A percentile compares a stretch with the other conserved stretches of the same genome.
phyloP scores from a whole-genome alignment of 257 asterid species.

The Solanum gandarillasii region DNA sequence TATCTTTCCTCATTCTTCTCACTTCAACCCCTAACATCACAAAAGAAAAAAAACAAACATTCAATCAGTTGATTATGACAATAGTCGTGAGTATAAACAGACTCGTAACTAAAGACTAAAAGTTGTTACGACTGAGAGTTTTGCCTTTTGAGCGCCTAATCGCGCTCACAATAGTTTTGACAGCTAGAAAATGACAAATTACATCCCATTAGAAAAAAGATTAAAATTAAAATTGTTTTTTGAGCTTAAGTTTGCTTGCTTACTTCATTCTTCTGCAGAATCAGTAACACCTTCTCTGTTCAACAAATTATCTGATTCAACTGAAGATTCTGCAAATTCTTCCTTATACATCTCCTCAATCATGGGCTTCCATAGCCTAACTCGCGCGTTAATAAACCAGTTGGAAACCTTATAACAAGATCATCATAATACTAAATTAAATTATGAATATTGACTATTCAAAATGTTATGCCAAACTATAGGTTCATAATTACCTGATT shows the following conservation, averaged over 20 bases:
- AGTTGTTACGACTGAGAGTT: background rate
- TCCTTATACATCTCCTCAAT: slow-evolving; percentile 88
- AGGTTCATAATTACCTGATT: slow-evolving; percentile 43
- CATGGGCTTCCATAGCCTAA: slow-evolving; percentile 94
- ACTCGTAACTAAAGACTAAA: background rate
- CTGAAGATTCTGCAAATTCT: slow-evolving; percentile 58
- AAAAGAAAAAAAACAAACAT: background rate
- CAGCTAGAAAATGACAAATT: background rate
- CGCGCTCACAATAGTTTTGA: background rate
- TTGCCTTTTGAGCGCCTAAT: background rate
- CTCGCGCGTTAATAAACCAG: slow-evolving; percentile 91
- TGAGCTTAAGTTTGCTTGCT: background rate
- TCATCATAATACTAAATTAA: background rate
- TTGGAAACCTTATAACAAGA: slow-evolving; percentile 49
- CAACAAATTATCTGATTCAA: slow-evolving; percentile 46
- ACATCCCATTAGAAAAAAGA: background rate
- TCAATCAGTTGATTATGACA: background rate
- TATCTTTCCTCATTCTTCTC: background rate
- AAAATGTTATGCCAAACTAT: background rate
- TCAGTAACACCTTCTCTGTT: slow-evolving; percentile 40
- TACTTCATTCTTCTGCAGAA: slow-evolving; percentile 40
- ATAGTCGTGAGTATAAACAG: background rate
- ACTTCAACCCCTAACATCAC: background rate
- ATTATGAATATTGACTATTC: background rate
- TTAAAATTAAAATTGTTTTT: background rate